phyloP scores from a whole-genome alignment of 192 early-diverging fungal genomes.

The Piromyces sp. region DNA sequence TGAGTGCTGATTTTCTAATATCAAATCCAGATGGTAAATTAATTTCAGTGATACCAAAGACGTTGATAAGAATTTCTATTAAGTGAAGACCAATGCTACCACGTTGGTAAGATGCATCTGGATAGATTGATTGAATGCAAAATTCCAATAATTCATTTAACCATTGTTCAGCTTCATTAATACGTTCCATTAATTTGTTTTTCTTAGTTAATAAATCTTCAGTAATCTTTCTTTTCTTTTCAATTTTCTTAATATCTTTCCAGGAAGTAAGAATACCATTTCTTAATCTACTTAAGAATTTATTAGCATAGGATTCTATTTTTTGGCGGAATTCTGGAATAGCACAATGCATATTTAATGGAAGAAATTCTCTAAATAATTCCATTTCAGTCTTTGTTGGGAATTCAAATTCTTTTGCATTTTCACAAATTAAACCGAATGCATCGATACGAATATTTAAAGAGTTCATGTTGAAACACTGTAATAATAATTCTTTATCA shows the following conservation, averaged over 20 bases:
- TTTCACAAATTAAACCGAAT: neutral
- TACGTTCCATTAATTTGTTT: neutral
- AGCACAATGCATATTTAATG: neutral
- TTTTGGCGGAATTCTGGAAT: neutral
- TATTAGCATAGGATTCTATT: neutral
- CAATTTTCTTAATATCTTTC: neutral
- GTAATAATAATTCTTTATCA: neutral
- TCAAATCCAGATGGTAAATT: conserved; percentile 22
- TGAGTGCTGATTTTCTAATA: conserved; percentile 8
- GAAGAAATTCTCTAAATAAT: neutral
- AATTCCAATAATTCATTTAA: neutral
- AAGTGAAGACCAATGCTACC: conserved; percentile 38
- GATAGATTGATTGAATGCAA: conserved; percentile 37
- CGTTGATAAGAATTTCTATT: conserved; percentile 25
- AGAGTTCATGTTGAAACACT: neutral
- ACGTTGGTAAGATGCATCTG: conserved; percentile 55
- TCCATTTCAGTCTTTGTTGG: neutral
- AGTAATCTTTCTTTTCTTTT: neutral
- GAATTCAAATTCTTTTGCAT: neutral
- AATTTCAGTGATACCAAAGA: conserved; percentile 27
- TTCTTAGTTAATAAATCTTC: neutral
- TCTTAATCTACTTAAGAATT: neutral
- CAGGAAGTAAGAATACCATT: neutral
- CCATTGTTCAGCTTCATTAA: neutral
- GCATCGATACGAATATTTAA: neutral